Evolutionary conservation across 1,284 basidiomycete species (phyloP).

Genomic region (Agroathelia rolfsii): DNA sequence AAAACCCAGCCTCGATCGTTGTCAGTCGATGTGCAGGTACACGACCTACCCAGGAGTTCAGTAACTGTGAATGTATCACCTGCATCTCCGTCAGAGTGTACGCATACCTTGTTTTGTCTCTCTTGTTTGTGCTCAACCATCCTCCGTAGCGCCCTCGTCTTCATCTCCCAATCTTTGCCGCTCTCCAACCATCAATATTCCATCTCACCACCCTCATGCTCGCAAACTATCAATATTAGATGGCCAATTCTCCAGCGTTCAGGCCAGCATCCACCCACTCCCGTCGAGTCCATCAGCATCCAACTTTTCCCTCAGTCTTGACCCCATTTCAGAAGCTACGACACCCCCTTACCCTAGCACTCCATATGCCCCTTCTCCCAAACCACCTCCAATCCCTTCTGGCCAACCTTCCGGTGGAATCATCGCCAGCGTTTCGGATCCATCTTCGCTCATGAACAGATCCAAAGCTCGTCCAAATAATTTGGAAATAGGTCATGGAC

Average conservation of each 20-base stretch:
- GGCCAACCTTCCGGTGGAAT: too few species aligned
- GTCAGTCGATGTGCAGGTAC: constrained; percentile 43
- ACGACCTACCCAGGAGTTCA: constrained; percentile 25
- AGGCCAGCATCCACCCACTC: too few species aligned
- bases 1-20: constrained; percentile 35
- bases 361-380: constrained; percentile 18
- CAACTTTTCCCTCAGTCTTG: constrained; percentile 35
- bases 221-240: constrained; percentile 64
- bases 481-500: constrained; percentile 44
- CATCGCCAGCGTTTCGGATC: too few species aligned
- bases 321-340: constrained; percentile 54
- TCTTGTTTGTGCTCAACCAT: too few species aligned
- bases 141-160: constrained; percentile 20
- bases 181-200: constrained; percentile 39
- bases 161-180: constrained; percentile 40
- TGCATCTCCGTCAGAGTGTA: too few species aligned
- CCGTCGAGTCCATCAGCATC: constrained; percentile 22
- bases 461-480: too few species aligned
- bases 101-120: background rate
- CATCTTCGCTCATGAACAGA: too few species aligned
- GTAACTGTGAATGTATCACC: too few species aligned
- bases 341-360: constrained; percentile 31
- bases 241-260: constrained; percentile 35
- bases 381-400: constrained; percentile 16
- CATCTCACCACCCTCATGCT: constrained; percentile 64